Conservation (phyloP, 225 moss, liverwort and hornwort species). For the Pseudisothecium myosuroides region DNA sequence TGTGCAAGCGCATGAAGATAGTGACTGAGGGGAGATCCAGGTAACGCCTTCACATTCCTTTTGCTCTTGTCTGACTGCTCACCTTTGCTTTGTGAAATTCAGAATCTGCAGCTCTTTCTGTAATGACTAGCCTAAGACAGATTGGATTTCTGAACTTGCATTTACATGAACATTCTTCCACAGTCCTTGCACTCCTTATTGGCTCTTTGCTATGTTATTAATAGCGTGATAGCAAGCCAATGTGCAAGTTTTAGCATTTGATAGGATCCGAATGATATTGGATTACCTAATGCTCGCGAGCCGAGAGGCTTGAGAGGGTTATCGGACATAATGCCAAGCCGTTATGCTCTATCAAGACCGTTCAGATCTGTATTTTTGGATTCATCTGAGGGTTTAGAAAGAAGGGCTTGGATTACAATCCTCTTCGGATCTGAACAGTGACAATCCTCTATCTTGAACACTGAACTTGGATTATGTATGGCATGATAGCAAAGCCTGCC, state of each 20-base stretch:
- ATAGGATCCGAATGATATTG: background rate
- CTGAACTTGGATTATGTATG: background rate
- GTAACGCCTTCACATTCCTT: background rate
- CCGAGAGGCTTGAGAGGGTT: background rate
- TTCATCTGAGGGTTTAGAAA: background rate
- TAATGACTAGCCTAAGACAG: background rate
- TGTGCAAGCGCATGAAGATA: conserved; percentile 19
- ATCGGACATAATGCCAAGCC: background rate
- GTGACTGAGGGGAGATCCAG: conserved; percentile 7
- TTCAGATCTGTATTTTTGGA: background rate
- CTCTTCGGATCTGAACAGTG: background rate
- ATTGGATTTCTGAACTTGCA: background rate
- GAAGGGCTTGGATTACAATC: background rate
- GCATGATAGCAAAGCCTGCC: background rate
- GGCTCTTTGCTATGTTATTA: background rate
- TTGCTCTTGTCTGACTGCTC: background rate
- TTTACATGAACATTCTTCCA: background rate
- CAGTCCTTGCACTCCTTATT: background rate
- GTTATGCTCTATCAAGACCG: background rate
- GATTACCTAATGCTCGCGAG: background rate
- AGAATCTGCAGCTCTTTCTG: background rate
- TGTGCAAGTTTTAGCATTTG: background rate
- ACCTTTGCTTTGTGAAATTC: background rate
- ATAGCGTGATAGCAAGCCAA: background rate
- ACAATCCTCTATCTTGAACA: background rate